phyloP scores from a whole-genome alignment of 1,139 yeast genomes.

The Torulaspora globosa region DNA sequence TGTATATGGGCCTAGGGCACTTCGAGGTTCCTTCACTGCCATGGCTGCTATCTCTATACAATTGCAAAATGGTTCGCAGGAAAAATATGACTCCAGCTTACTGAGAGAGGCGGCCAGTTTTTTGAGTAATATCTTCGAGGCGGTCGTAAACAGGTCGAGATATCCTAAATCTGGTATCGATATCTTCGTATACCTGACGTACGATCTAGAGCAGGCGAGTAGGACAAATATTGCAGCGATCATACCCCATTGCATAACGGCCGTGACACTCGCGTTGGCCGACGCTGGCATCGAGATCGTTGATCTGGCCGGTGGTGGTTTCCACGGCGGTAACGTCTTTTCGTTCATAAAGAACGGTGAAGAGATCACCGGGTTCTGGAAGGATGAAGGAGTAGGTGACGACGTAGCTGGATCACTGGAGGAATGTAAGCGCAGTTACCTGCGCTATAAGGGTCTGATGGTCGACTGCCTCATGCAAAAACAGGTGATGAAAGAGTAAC shows the following conservation, averaged over 20 bases:
- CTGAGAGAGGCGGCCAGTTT: conserved; percentile 38
- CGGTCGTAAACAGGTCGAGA: conserved; percentile 55
- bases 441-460: conserved; percentile 23
- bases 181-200: conserved; percentile 54
- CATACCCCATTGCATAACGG: conserved; percentile 41
- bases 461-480: conserved; percentile 19
- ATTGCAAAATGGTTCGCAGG: conserved; percentile 44
- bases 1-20: conserved; percentile 87
- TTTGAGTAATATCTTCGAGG: conserved; percentile 36
- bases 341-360: conserved; percentile 37
- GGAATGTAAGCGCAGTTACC: conserved; percentile 25
- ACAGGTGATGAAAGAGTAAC: conserved; percentile 3
- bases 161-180: conserved; percentile 91
- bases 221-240: conserved; percentile 19
- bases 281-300: conserved; percentile 78
- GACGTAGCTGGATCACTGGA: conserved; percentile 22
- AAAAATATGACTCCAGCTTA: conserved; percentile 32
- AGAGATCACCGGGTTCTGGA: conserved; percentile 39
- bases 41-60: conserved; percentile 67
- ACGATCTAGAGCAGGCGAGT: conserved; percentile 30
- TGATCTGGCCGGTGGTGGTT: conserved; percentile 75
- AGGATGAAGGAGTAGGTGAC: conserved; percentile 29
- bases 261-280: conserved; percentile 68
- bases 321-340: conserved; percentile 38
- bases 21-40: conserved; percentile 68